phyloP scores from a whole-genome alignment of 148 eudicot species.

The Nepenthes gracilis region DNA sequence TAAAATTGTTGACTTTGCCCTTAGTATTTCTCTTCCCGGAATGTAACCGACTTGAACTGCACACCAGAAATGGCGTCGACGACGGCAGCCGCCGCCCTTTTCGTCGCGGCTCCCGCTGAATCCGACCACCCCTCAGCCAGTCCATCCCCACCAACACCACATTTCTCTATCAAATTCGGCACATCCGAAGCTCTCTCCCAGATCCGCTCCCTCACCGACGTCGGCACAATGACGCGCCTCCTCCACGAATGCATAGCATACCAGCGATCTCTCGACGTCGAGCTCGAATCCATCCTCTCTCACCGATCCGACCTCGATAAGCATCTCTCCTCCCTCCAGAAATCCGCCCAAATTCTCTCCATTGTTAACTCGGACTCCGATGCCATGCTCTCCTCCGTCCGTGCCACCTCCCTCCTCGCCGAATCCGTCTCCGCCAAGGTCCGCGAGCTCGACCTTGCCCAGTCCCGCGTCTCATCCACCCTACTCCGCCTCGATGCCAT shows the following conservation, averaged over 20 bases:
- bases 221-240: constrained; percentile 70
- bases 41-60: too few relatives aligned
- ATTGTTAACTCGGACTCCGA: constrained; percentile 51
- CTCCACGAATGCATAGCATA: constrained; percentile 89
- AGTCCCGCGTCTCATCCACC: constrained; percentile 65
- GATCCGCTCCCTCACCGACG: constrained; percentile 67
- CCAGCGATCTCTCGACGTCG: constrained; percentile 65
- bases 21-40: too few relatives aligned
- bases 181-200: constrained; percentile 37
- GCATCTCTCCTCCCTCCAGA: constrained; percentile 52
- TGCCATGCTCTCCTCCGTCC: constrained; percentile 58
- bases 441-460: constrained; percentile 84
- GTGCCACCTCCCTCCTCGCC: constrained; percentile 58
- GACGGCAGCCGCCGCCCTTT: background rate
- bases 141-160: constrained; percentile 4
- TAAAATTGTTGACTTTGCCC: too few relatives aligned
- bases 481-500: constrained; percentile 68
- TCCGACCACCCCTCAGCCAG: constrained; percentile 7
- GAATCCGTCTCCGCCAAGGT: constrained; percentile 73
- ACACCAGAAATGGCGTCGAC: constrained; percentile 12
- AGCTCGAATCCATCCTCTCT: constrained; percentile 48
- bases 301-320: constrained; percentile 56
- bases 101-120: constrained; percentile 4
- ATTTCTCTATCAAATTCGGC: constrained; percentile 39
- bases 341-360: constrained; percentile 45